These are phyloP conservation scores for Pascua sp. DNA, from an alignment of 1,284 basidiomycete genomes.

Conservation along the genomic window DNA sequence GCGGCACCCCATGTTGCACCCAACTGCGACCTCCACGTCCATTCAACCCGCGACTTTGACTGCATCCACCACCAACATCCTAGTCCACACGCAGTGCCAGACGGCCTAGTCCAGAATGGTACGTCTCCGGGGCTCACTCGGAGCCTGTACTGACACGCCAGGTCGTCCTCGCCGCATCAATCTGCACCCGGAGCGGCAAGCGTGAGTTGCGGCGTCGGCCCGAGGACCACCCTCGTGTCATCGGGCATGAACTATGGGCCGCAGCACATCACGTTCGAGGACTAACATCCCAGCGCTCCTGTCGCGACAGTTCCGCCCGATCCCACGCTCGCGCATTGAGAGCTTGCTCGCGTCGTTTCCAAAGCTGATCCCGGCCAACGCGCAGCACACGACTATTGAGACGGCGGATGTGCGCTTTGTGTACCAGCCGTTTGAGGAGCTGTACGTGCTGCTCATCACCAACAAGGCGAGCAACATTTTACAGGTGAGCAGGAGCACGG, in stretches of 20 bases:
- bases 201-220: constrained; percentile 35
- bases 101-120: too few relatives aligned
- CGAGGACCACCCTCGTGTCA: too few relatives aligned
- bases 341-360: constrained; percentile 95
- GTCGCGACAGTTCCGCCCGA: constrained; percentile 92
- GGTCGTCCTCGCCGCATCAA: constrained; percentile 69
- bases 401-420: constrained; percentile 92
- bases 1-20: too few relatives aligned
- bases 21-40: too few relatives aligned
- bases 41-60: too few relatives aligned
- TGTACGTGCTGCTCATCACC: constrained; percentile 96
- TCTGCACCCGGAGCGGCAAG: constrained; percentile 63
- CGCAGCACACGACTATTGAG: constrained; percentile 95
- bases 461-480: constrained; percentile 98
- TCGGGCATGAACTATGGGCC: neutral
- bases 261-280: too few relatives aligned
- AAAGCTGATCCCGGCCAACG: constrained; percentile 93
- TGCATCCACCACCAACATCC: too few relatives aligned
- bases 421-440: constrained; percentile 96
- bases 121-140: too few relatives aligned
- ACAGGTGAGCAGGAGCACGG: constrained; percentile 48
- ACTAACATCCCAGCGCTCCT: constrained; percentile 67
- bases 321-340: constrained; percentile 88
- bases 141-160: constrained; percentile 11
- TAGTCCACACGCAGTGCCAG: too few relatives aligned